Conservation (phyloP, 345 rosid species). For the Boechera retrofracta region DNA sequence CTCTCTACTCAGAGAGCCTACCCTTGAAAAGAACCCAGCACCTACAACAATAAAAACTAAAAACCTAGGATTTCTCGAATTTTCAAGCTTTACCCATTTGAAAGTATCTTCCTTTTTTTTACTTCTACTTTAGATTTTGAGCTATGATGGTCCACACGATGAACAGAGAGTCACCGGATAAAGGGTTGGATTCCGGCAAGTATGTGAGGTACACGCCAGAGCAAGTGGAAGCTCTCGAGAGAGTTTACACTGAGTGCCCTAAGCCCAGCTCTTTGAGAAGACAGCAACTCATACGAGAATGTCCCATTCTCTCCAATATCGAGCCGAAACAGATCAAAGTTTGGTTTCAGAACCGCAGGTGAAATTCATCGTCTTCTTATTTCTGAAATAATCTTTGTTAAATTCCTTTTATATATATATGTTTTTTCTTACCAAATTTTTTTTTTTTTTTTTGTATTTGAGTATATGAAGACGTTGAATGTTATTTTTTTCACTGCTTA, state of each 20-base stretch:
- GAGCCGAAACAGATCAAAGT: constrained; percentile 51
- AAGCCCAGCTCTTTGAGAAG: constrained; percentile 48
- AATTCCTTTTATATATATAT: too few relatives aligned
- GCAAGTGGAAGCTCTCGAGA: constrained; percentile 50
- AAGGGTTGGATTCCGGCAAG: constrained; percentile 49
- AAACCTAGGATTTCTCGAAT: constrained; percentile 30
- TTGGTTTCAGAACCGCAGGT: constrained; percentile 54
- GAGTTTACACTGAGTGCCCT: constrained; percentile 50
- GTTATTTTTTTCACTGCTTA: neutral
- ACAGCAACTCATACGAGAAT: constrained; percentile 48
- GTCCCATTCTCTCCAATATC: constrained; percentile 49
- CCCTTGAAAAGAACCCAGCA: constrained; percentile 44
- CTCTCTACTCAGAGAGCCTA: constrained; percentile 56
- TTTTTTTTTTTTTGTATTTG: neutral
- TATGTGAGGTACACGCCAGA: constrained; percentile 50
- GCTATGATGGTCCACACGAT: constrained; percentile 51
- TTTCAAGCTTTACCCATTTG: neutral
- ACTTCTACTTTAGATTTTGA: neutral
- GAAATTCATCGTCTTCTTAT: neutral
- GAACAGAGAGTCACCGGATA: constrained; percentile 49
- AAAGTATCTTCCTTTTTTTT: neutral
- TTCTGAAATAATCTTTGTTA: too few relatives aligned
- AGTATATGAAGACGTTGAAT: too few relatives aligned
- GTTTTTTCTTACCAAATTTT: too few relatives aligned
- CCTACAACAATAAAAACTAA: constrained; percentile 30